Evolutionary conservation across 306 rosid genomes (phyloP), one percentile per base, ranked within the genome.

Genomic region (Quercus variabilis): DNA sequence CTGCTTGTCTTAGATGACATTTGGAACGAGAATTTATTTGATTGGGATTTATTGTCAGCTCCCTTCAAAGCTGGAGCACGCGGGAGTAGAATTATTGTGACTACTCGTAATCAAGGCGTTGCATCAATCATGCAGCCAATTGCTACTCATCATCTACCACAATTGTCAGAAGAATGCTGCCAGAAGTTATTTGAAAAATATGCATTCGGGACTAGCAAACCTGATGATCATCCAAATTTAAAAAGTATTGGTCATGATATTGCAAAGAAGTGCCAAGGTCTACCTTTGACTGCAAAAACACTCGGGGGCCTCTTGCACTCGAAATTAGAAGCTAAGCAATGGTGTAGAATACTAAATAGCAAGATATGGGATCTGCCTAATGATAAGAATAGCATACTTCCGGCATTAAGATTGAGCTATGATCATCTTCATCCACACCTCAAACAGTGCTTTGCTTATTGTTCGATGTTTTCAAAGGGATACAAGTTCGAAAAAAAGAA

Each of bases 1-100:
- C 49, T 80, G 13, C 5, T 80, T 52, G 63, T 80, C 74, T 18
- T 84, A 1, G 87, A 84, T 7, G 84, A 84, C 26, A 19, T 84
- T 54, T 84, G 86, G 0, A 41, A 55, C 25, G 25, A 23, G 1
- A 23, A 23, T 11, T 73, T 59, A 2, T 1, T 3, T 7, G 13
- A 19, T 1, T 79, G 82, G 82, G 15, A 1, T 23, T 28, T 1
- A 6, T n/a, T 86, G 11, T 51, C 2, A 5, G 26, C 11, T 0
- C 62, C 88, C 14, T 74, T 81, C 21, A 23, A 18, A 0, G 65
- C 1, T 3, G 87, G 78, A 3, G 67, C 57, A 6, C 5, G 5
- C 2, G 80, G 82, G 23, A 67, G 80, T 30, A 79, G 64, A 49
- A 73, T 85, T 11, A 19, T 85, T 18, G 55, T 85, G 12, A 79